Conservation (phyloP, 176 grass and related monocot genomes). For the Puya raimondii region DNA sequence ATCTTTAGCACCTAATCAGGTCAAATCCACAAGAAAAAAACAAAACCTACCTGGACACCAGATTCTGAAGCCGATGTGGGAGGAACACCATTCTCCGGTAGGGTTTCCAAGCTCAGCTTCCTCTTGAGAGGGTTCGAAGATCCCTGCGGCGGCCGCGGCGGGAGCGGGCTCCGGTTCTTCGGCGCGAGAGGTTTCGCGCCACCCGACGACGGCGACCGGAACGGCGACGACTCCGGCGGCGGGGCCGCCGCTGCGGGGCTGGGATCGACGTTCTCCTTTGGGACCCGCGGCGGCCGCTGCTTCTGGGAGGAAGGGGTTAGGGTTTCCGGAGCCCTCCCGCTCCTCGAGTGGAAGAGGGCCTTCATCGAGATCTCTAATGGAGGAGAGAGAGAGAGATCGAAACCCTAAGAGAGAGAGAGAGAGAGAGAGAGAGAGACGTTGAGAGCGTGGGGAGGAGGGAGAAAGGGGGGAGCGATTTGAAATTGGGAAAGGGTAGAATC, state of each 20-base stretch:
- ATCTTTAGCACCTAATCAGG: background rate
- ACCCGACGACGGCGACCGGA: constrained; percentile 32
- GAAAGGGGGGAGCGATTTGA: background rate
- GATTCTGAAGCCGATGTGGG: constrained; percentile 29
- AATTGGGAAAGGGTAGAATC: background rate
- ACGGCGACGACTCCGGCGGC: constrained; percentile 21
- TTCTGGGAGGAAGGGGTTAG: constrained; percentile 14
- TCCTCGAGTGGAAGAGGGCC: constrained; percentile 8
- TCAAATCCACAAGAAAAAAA: background rate
- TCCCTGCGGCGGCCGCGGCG: constrained; percentile 24
- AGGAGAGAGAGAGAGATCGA: background rate
- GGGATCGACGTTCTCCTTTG: constrained; percentile 28
- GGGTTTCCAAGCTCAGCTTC: constrained; percentile 40
- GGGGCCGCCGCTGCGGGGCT: background rate
- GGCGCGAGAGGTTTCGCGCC: constrained; percentile 24
- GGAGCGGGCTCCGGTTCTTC: constrained; percentile 46
- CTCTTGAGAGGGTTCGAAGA: constrained; percentile 54
- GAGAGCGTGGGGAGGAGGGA: background rate
- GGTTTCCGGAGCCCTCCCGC: constrained; percentile 18
- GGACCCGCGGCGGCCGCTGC: constrained; percentile 14
- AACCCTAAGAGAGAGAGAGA: background rate
- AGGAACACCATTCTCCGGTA: background rate
- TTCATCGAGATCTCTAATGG: constrained; percentile 9
- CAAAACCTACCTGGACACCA: constrained; percentile 36
- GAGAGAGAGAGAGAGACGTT: background rate